These are phyloP conservation scores for Penicillium ucsense DNA, from an alignment of 495 filamentous ascomycete genomes.

Conservation along the genomic window DNA sequence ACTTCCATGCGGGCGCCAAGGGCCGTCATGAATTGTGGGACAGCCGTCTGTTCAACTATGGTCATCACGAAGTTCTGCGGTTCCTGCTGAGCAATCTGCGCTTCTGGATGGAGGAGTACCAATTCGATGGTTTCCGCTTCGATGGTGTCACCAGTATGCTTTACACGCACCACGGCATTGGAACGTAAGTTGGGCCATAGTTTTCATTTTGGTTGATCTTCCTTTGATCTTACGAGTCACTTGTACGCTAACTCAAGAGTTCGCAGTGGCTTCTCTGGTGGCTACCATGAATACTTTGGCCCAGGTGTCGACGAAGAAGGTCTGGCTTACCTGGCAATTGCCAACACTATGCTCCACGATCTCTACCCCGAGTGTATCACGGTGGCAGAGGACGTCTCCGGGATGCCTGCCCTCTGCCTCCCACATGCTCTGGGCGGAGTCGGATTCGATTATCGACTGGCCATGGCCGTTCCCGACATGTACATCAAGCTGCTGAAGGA, in stretches of 20 bases:
- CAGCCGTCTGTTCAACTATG: conserved; percentile 94
- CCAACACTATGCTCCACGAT: conserved; percentile 89
- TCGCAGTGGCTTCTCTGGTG: conserved; percentile 84
- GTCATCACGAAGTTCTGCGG: conserved; percentile 82
- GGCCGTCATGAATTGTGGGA: conserved; percentile 93
- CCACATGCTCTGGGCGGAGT: conserved; percentile 77
- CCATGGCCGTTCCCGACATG: conserved; percentile 97
- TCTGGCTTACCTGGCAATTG: conserved; percentile 89
- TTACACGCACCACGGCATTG: conserved; percentile 91
- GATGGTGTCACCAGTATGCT: conserved; percentile 98
- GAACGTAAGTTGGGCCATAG: conserved; percentile 60
- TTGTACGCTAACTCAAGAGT: background rate
- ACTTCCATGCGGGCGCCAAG: conserved; percentile 81
- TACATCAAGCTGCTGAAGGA: conserved; percentile 99
- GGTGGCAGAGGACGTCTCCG: conserved; percentile 93
- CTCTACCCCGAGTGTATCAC: conserved; percentile 82
- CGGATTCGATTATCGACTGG: conserved; percentile 94
- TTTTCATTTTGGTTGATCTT: background rate
- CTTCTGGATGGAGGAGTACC: conserved; percentile 99
- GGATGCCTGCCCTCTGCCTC: conserved; percentile 92
- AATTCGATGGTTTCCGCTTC: conserved; percentile 94
- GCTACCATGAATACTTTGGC: conserved; percentile 98
- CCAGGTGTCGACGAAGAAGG: conserved; percentile 87
- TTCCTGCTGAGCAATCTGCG: conserved; percentile 92
- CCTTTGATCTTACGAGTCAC: background rate